These are phyloP conservation scores for Aureobasidium subglaciale DNA, from an alignment of 2,329 filamentous ascomycete genomes.

Conservation along the genomic window DNA sequence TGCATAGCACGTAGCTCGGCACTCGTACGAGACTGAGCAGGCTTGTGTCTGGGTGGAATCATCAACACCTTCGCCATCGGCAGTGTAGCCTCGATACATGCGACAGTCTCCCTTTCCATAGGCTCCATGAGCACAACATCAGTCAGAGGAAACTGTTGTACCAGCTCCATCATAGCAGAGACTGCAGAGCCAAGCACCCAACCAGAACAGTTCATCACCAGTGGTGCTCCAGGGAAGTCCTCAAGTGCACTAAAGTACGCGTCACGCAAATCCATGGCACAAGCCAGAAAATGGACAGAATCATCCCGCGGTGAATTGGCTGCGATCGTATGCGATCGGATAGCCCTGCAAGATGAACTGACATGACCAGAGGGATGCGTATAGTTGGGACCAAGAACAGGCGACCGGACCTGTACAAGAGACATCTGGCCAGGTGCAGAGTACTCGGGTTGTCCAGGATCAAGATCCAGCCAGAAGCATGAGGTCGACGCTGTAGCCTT, in stretches of 20 bases:
- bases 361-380: constrained; percentile 45
- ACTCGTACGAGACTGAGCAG: constrained; percentile 52
- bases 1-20: constrained; percentile 66
- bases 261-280: constrained; percentile 55
- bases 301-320: constrained; percentile 59
- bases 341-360: constrained; percentile 16
- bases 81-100: constrained; percentile 45
- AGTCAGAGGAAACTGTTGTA: constrained; percentile 47
- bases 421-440: constrained; percentile 63
- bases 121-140: constrained; percentile 64
- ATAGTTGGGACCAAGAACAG: constrained; percentile 62
- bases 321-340: constrained; percentile 61
- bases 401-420: constrained; percentile 52
- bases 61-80: constrained; percentile 38
- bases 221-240: constrained; percentile 41
- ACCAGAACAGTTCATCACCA: constrained; percentile 68
- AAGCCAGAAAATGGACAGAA: constrained; percentile 58
- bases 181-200: constrained; percentile 67
- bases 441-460: constrained; percentile 72
- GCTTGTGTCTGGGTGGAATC: constrained; percentile 54
- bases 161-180: constrained; percentile 54
- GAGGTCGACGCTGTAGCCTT: constrained; percentile 21
- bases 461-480: constrained; percentile 60
- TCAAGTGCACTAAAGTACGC: constrained; percentile 46
- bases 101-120: constrained; percentile 9